Conservation (phyloP, 495 filamentous ascomycete genomes). For the Cercophora sp. region DNA sequence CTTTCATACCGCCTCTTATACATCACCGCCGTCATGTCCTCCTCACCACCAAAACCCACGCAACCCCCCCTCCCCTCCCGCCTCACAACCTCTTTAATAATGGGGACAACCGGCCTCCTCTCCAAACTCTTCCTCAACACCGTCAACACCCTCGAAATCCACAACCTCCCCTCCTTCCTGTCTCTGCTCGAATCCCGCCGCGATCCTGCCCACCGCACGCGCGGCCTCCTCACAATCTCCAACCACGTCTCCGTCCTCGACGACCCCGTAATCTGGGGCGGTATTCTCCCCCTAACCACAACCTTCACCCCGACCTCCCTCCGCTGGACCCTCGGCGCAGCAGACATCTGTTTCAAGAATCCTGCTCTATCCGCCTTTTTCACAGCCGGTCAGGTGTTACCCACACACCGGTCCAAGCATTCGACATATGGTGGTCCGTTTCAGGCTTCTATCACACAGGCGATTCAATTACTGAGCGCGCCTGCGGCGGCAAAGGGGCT, state of each 20-base stretch:
- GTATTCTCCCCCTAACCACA: slow-evolving; percentile 69
- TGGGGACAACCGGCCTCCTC: slow-evolving; percentile 47
- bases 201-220: slow-evolving; percentile 62
- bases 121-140: slow-evolving; percentile 44
- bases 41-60: slow-evolving; percentile 14
- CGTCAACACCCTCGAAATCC: slow-evolving; percentile 56
- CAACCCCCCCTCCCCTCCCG: slow-evolving; percentile 52
- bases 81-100: slow-evolving; percentile 47
- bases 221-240: slow-evolving; percentile 90
- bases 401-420: slow-evolving; percentile 76
- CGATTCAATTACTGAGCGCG: slow-evolving; percentile 75
- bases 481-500: slow-evolving; percentile 41
- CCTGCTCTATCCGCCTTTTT: slow-evolving; percentile 66
- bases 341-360: slow-evolving; percentile 87
- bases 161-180: slow-evolving; percentile 70
- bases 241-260: slow-evolving; percentile 94
- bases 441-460: slow-evolving; percentile 83
- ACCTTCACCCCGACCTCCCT: slow-evolving; percentile 66
- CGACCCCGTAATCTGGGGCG: slow-evolving; percentile 91
- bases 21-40: slow-evolving; percentile 4
- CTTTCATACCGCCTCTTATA: background rate
- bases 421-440: slow-evolving; percentile 74
- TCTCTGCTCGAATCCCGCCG: slow-evolving; percentile 68
- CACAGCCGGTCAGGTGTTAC: slow-evolving; percentile 79
- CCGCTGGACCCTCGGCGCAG: slow-evolving; percentile 82